These are phyloP conservation scores for Truncatella angustata DNA, from an alignment of 2,329 filamentous ascomycete species.

Conservation along the genomic window DNA sequence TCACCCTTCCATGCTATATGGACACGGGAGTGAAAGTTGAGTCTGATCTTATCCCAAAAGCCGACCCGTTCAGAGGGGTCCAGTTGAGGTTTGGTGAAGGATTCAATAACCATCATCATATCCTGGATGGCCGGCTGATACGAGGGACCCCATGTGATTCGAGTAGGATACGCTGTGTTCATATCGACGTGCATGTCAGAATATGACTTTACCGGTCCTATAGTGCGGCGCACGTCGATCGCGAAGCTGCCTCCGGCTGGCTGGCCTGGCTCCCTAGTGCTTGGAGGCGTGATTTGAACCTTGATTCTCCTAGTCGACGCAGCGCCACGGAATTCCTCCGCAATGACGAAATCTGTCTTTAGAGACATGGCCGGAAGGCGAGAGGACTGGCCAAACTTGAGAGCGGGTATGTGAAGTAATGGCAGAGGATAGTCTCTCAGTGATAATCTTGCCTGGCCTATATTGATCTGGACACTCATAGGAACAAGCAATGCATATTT, in stretches of 20 bases:
- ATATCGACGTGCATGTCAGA: conserved; percentile 90
- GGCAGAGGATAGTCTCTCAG: conserved; percentile 93
- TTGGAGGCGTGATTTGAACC: conserved; percentile 80
- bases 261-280: conserved; percentile 52
- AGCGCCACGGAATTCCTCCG: conserved; percentile 82
- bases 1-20: conserved; percentile 91
- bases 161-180: conserved; percentile 87
- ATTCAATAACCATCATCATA: conserved; percentile 99
- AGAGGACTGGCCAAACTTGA: conserved; percentile 76
- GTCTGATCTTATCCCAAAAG: conserved; percentile 97
- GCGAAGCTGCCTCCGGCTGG: conserved; percentile 66
- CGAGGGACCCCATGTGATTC: conserved; percentile 94
- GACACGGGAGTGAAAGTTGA: conserved; percentile 90
- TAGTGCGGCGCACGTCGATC: conserved; percentile 84
- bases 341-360: conserved; percentile 89
- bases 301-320: conserved; percentile 78
- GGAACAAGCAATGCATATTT: conserved; percentile 86
- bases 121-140: conserved; percentile 98
- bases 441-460: conserved; percentile 85
- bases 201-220: conserved; percentile 94
- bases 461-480: conserved; percentile 83
- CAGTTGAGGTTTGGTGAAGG: conserved; percentile 92
- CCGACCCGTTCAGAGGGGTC: conserved; percentile 92
- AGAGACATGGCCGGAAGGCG: conserved; percentile 79
- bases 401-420: conserved; percentile 81